phyloP scores from a whole-genome alignment of 306 rosid genomes.

The Glycine tomentella region DNA sequence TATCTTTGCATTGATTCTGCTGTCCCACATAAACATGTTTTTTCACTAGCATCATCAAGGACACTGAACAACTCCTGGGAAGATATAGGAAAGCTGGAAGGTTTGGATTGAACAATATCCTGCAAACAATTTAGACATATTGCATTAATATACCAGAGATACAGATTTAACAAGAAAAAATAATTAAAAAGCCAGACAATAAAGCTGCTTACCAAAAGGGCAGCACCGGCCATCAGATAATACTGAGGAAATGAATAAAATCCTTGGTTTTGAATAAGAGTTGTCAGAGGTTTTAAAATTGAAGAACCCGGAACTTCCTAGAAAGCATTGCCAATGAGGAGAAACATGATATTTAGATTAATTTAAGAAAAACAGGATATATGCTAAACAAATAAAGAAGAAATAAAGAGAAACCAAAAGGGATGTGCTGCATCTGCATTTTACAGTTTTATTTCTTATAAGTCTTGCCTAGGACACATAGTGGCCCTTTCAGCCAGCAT shows the following conservation, averaged over 20 bases:
- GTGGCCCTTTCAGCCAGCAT: background rate
- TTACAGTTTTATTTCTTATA: conserved; percentile 10
- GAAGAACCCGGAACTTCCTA: conserved; percentile 82
- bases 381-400: background rate
- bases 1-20: conserved; percentile 71
- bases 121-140: conserved; percentile 49
- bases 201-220: conserved; percentile 72
- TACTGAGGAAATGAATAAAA: conserved; percentile 61
- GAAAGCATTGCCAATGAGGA: conserved; percentile 48
- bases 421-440: conserved; percentile 7
- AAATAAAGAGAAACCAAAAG: conserved; percentile 28
- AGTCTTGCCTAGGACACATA: conserved; percentile 13
- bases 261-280: conserved; percentile 64
- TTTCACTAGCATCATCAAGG: conserved; percentile 90
- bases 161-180: conserved; percentile 22
- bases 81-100: conserved; percentile 68
- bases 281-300: conserved; percentile 63
- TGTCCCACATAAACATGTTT: conserved; percentile 75
- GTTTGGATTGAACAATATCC: conserved; percentile 77
- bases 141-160: conserved; percentile 31
- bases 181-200: conserved; percentile 26
- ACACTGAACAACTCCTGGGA: conserved; percentile 70
- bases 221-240: conserved; percentile 88
- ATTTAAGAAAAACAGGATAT: conserved; percentile 2
- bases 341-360: conserved; percentile 23